These are phyloP conservation scores for Trichosporon faecale DNA, from an alignment of 1,284 basidiomycete genomes.

Conservation along the genomic window DNA sequence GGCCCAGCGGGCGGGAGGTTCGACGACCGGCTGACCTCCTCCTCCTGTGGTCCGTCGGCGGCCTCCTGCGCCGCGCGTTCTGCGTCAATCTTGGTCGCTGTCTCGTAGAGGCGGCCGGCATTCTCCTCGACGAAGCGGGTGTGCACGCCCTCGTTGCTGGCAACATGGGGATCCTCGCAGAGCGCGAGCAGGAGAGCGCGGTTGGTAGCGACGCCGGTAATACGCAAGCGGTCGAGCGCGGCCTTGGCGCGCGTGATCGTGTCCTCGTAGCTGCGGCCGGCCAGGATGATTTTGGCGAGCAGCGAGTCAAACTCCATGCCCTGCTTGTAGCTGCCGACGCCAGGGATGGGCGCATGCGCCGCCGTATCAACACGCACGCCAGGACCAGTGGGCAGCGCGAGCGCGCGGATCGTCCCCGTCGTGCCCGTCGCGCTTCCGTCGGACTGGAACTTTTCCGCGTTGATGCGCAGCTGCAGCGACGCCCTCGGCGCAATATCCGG, in stretches of 20 bases:
- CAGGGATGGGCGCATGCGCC: constrained; percentile 22
- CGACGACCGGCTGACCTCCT: background rate
- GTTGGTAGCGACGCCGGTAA: constrained; percentile 23
- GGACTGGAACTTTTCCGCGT: constrained; percentile 20
- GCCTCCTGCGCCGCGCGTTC: background rate
- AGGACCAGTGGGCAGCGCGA: constrained; percentile 14
- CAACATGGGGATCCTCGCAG: constrained; percentile 17
- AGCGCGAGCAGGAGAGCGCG: constrained; percentile 23
- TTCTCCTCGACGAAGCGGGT: constrained; percentile 24
- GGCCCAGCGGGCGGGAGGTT: constrained; percentile 19
- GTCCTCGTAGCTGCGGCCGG: constrained; percentile 13
- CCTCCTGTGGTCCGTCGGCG: background rate
- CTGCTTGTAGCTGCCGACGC: constrained; percentile 18
- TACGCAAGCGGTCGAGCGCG: constrained; percentile 20
- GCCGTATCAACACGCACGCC: constrained; percentile 26
- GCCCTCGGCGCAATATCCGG: constrained; percentile 13
- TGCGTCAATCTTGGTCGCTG: constrained; percentile 16
- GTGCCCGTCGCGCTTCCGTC: constrained; percentile 23
- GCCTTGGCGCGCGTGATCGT: constrained; percentile 15
- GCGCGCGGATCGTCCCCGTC: constrained; percentile 13
- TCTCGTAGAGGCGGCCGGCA: constrained; percentile 9
- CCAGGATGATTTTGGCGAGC: constrained; percentile 24
- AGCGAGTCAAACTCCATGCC: constrained; percentile 25
- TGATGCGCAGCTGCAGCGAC: constrained; percentile 26
- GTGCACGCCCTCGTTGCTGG: constrained; percentile 15